Evolutionary conservation across 345 rosid species (phyloP).

Genomic region (Rhizophora mangle): DNA sequence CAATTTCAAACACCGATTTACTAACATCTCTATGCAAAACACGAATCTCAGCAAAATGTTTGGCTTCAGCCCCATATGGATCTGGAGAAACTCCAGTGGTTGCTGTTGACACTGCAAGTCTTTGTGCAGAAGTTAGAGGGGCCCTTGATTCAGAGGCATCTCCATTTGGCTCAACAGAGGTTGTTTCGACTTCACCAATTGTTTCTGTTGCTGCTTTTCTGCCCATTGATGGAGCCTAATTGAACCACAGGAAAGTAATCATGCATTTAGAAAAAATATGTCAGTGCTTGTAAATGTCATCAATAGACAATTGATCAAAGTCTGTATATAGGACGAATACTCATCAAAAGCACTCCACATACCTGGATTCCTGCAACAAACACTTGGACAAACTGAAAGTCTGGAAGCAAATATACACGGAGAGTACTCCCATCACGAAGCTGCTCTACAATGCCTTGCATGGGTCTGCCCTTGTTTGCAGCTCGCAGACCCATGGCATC

Average conservation of each 20-base stretch:
- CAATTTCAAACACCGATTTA: slow-evolving; percentile 3
- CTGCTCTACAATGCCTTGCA: slow-evolving; percentile 93
- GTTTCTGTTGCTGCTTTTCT: slow-evolving; percentile 56
- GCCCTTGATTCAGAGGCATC: slow-evolving; percentile 57
- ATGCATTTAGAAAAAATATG: slow-evolving; percentile 4
- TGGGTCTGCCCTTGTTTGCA: slow-evolving; percentile 76
- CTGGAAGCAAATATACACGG: slow-evolving; percentile 92
- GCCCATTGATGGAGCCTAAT: slow-evolving; percentile 81
- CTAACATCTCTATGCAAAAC: slow-evolving; percentile 83
- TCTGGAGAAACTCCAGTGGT: slow-evolving; percentile 67
- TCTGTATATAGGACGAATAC: background rate
- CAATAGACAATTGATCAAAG: background rate
- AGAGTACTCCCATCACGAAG: slow-evolving; percentile 92
- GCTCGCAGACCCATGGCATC: slow-evolving; percentile 79
- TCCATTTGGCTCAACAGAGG: slow-evolving; percentile 63
- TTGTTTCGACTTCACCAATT: slow-evolving; percentile 39
- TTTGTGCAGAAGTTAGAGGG: slow-evolving; percentile 87
- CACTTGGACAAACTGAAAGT: slow-evolving; percentile 92
- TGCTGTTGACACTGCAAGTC: slow-evolving; percentile 65
- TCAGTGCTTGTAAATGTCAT: background rate
- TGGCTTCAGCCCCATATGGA: slow-evolving; percentile 84
- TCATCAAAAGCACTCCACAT: background rate
- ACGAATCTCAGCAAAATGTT: slow-evolving; percentile 84
- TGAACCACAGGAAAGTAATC: slow-evolving; percentile 14
- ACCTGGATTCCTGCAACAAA: slow-evolving; percentile 98